Base-by-base conservation (phyloP, 495 filamentous ascomycete genomes). In the Podospora fimiseda region DNA sequence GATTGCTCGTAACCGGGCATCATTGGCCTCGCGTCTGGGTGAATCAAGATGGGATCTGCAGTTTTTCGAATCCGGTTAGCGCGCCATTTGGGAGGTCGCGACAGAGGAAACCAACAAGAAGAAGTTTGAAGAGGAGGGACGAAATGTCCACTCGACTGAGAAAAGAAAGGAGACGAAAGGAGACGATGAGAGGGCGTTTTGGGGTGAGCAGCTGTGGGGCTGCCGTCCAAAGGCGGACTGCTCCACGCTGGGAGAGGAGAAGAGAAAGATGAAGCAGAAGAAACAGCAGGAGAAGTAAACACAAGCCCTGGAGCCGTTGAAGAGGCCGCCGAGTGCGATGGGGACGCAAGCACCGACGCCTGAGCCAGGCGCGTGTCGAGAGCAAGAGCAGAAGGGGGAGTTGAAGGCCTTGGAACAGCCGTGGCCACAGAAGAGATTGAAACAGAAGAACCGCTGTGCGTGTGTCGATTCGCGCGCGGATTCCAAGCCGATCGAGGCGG, bases 81-180 rank as follows among this genome's bases (percentile, higher is more conserved):
- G n/a, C n/a, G n/a, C n/a, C n/a, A n/a, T n/a, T n/a, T n/a, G n/a
- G n/a, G n/a, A n/a, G n/a, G n/a, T 21, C 37, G 53, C 50, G 62
- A 62, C 62, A 62, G 69, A 77, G 75, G 73, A 80, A 79, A 84
- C 79, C 74, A 73, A 82, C 81, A 83, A 74, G 75, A 83, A 74
- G 75, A 78, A 68, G 69, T 75, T 45, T 79, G 71, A 62, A 83
- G 74, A 60, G 82, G 80, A 71, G 76, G 68, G 60, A 81, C 69
- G 58, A 82, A 83, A 71, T 73, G 74, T 56, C 76, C 76, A 67
- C 78, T 84, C 53, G 71, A 82, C 64, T 81, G 81, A 78, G 67
- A 69, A 70, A 80, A 69, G 60, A 65, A 73, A 58, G 51, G 58
- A 57, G 65, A 47, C 8, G 44, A 66, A 55, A 64, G 47, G 39